Conservation (phyloP, 108 stramenopile species). For the Fragilariopsis cylindrus region DNA sequence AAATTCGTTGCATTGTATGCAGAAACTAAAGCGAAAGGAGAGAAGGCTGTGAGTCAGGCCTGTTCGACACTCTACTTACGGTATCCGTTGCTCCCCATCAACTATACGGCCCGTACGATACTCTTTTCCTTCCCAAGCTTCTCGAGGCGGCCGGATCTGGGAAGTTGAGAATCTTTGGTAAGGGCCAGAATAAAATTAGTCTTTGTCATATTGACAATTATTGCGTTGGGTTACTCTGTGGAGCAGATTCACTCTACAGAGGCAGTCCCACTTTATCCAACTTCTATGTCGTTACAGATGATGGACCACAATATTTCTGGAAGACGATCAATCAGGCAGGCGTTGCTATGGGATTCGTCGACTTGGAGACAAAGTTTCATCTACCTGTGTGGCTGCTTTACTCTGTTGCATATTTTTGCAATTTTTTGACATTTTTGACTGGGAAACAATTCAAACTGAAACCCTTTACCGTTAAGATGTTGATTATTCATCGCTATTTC, state of each 20-base stretch:
- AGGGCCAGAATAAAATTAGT: conserved; percentile 87
- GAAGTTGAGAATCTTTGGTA: conserved; percentile 90
- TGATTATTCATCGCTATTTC: conserved; percentile 95
- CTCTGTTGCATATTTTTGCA: conserved; percentile 80
- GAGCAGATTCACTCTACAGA: conserved; percentile 80
- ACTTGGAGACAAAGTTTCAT: conserved; percentile 79
- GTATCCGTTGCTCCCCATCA: conserved; percentile 96
- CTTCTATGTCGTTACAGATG: conserved; percentile 98
- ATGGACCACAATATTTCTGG: conserved; percentile 90
- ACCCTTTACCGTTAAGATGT: conserved; percentile 91
- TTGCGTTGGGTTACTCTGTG: conserved; percentile 93
- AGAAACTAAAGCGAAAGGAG: conserved; percentile 95
- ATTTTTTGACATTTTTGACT: conserved; percentile 58
- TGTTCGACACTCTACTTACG: conserved; percentile 72
- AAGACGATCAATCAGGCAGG: conserved; percentile 86
- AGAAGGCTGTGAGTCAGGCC: conserved; percentile 71
- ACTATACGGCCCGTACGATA: conserved; percentile 93
- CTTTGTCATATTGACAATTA: conserved; percentile 98
- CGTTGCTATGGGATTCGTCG: conserved; percentile 87
- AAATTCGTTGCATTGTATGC: conserved; percentile 90
- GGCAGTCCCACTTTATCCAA: conserved; percentile 86
- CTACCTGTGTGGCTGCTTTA: conserved; percentile 81
- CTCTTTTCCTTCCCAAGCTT: conserved; percentile 90
- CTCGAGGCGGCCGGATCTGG: conserved; percentile 88
- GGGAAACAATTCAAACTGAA: conserved; percentile 87